Conservation (phyloP, 139 green algal genomes). For the Desmodesmus armatus region DNA sequence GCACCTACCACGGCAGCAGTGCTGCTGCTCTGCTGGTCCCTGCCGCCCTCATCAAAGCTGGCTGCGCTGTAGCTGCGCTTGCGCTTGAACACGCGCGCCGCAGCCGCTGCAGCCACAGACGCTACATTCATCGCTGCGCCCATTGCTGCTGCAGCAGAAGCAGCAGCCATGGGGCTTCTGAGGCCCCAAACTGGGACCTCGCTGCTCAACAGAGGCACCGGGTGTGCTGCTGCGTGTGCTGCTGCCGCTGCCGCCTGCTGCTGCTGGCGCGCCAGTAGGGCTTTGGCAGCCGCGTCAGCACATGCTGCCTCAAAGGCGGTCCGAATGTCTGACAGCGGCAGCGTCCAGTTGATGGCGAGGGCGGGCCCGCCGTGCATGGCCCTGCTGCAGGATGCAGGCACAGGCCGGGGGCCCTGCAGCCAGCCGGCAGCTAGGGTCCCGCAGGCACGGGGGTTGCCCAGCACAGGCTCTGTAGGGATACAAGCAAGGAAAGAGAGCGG, state of each 20-base stretch:
- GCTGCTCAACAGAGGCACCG: not conserved
- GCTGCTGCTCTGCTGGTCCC: too few relatives aligned
- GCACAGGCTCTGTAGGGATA: not conserved
- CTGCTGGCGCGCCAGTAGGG: not conserved
- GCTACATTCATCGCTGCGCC: too few relatives aligned
- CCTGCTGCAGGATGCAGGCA: slow-evolving; percentile 7
- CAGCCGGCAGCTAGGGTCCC: not conserved
- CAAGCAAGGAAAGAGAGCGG: too few relatives aligned
- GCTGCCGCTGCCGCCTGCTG: not conserved
- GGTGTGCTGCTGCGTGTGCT: not conserved
- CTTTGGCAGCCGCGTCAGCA: slow-evolving; percentile 2
- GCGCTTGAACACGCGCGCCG: too few relatives aligned
- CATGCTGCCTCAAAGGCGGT: slow-evolving; percentile 27
- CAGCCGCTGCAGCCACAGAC: too few relatives aligned
- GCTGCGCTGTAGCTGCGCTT: too few relatives aligned
- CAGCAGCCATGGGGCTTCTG: too few relatives aligned
- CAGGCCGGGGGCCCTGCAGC: not conserved
- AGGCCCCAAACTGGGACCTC: too few relatives aligned
- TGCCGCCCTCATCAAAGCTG: too few relatives aligned
- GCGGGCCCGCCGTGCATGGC: not conserved
- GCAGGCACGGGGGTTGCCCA: not conserved
- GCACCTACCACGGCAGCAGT: too few relatives aligned
- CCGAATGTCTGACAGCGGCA: not conserved
- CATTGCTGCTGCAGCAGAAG: not conserved
- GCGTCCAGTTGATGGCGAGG: not conserved